phyloP scores from a whole-genome alignment of 345 rosid genomes.

The Barbarea vulgaris region DNA sequence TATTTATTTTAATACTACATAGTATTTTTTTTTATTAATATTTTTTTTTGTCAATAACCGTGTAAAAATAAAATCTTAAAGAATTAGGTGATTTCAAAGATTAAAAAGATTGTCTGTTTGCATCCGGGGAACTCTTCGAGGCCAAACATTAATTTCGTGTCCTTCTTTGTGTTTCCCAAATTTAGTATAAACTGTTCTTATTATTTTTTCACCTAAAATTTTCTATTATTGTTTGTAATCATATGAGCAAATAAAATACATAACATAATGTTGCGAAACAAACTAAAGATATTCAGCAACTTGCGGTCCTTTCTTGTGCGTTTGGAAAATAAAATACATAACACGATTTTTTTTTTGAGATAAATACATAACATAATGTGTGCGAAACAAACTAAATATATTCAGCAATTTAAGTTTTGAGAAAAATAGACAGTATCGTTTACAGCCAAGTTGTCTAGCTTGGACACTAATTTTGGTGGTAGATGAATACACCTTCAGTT shows the following conservation, averaged over 20 bases:
- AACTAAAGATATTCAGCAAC: too few species aligned
- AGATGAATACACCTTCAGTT: too few species aligned
- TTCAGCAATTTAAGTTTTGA: not conserved
- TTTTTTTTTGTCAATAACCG: too few species aligned
- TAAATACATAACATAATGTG: not conserved
- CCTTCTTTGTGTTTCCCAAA: slow-evolving; percentile 36
- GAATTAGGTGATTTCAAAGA: slow-evolving; percentile 10
- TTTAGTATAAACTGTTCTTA: not conserved
- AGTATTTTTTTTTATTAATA: too few species aligned
- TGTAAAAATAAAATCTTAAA: not conserved
- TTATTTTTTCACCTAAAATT: not conserved
- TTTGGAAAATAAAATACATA: not conserved
- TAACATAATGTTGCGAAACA: too few species aligned
- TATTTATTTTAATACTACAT: not conserved
- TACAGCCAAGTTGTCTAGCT: too few species aligned
- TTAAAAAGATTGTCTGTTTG: slow-evolving; percentile 32
- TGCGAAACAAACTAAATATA: not conserved
- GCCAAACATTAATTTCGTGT: slow-evolving; percentile 40
- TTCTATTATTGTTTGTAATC: not conserved
- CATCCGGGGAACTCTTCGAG: slow-evolving; percentile 37
- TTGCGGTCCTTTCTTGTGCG: not conserved
- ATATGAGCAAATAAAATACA: too few species aligned
- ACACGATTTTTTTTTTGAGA: too few species aligned
- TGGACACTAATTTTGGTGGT: too few species aligned
- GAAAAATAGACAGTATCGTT: not conserved